These are phyloP conservation scores for Rhodomyrtus tomentosa DNA, from an alignment of 345 rosid species.

Conservation along the genomic window DNA sequence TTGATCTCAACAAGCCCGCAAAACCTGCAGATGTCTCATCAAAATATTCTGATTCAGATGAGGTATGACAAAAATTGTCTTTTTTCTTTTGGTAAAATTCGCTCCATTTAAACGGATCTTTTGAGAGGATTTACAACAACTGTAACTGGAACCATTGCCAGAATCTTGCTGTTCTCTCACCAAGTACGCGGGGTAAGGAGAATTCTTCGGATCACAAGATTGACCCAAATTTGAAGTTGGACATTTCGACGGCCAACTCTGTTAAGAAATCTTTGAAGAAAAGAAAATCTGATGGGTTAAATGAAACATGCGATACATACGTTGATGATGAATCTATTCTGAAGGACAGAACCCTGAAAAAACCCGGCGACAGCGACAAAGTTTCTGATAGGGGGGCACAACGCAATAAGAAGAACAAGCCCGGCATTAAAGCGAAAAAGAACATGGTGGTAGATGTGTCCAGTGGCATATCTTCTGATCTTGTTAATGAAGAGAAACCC, in stretches of 20 bases:
- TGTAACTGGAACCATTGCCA: not conserved
- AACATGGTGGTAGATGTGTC: not conserved
- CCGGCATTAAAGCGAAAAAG: constrained; percentile 1
- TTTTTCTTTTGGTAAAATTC: not conserved
- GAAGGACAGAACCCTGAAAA: constrained; percentile 5
- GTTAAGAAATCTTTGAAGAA: constrained; percentile 22
- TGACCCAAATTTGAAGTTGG: constrained; percentile 10
- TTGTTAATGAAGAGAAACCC: not conserved
- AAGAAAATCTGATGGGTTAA: constrained; percentile 24
- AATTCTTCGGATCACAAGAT: constrained; percentile 32
- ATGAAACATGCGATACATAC: constrained; percentile 17
- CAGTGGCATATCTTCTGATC: not conserved
- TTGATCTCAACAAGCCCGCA: constrained; percentile 6
- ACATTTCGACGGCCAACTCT: not conserved
- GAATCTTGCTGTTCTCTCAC: constrained; percentile 11
- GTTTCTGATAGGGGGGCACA: not conserved
- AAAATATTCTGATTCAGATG: constrained; percentile 5
- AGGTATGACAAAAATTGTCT: constrained; percentile 13
- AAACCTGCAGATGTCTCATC: constrained; percentile 10
- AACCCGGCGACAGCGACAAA: constrained; percentile 6
- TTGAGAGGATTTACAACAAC: not conserved
- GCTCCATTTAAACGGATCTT: not conserved
- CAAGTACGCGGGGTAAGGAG: constrained; percentile 39
- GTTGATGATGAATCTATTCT: constrained; percentile 10
- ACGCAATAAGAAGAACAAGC: not conserved